Evolutionary conservation across 805 yeast genomes (phyloP), one percentile per base, ranked within the genome.

Genomic region (Babjeviella inositovora): DNA sequence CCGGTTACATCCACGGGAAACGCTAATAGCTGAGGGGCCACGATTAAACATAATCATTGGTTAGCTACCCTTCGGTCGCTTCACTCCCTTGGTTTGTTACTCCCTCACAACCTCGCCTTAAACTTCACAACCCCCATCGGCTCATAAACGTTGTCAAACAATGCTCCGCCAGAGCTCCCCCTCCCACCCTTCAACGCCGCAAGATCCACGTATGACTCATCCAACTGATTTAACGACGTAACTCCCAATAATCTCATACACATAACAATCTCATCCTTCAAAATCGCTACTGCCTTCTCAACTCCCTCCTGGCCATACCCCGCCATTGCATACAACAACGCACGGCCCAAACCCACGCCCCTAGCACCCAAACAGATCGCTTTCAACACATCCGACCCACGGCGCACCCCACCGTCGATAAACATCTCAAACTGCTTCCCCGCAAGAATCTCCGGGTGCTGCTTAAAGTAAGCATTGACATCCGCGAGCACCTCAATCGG

Each of bases 291-390:
- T 4, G 45, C 43, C 31, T 31, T 43, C n/a, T 25, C 26, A 5
- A 42, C 49, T 3, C 49, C 49, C 9, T 37, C 38, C 24, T 42
- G 47, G 6, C 50, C 49, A 27, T 44, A 43, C 14, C 37, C 31
- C 5, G 42, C 23, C 23, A 38, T 43, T 17, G 49, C 47, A 21
- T 43, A 45, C 12, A 43, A 25, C 24, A 45, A 45, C 7, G 45
- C 38, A 13, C 48, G 19, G 7, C 50, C 50, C 15, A 45, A 22
- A 2, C 51, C 51, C 2, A 45, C 51, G 8, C 50, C 50, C 24
- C 39, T 51, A 2, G 61, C 65, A 5, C 63, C 63, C 17, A 57
- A 34, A 28, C 62, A 53, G 13, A 57, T 22, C 1, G 60, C 57
- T 29, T 57, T 57, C 17, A 57, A 26, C 6, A 57, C 30, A 33